Evolutionary conservation across 331 rosid species (phyloP).

Genomic region (Phaseolus coccineus): DNA sequence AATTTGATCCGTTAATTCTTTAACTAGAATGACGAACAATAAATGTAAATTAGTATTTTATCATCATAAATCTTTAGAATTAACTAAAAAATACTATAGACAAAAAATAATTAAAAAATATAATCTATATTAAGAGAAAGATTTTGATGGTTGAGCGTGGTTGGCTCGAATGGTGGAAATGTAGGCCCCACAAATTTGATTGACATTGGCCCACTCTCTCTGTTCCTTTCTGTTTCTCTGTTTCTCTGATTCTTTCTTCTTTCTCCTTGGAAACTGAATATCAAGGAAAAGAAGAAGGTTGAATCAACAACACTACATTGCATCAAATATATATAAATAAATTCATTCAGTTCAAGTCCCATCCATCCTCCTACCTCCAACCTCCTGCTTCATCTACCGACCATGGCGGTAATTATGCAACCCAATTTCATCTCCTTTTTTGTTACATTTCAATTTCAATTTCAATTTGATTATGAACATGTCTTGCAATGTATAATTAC

Average conservation of each 20-base stretch:
- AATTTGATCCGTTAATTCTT: no score
- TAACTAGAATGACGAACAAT: no score
- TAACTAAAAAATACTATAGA: no score
- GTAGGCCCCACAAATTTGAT: neutral
- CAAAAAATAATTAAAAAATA: neutral
- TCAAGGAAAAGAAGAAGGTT: neutral
- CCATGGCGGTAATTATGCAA: neutral
- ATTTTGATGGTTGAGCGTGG: neutral
- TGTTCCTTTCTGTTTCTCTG: no score
- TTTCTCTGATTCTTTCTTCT: neutral
- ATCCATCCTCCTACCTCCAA: neutral
- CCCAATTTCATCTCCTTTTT: neutral
- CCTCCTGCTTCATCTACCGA: neutral
- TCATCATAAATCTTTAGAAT: no score
- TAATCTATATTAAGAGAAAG: neutral
- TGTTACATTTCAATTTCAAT: no score
- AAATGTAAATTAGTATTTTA: no score
- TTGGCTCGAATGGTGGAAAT: neutral
- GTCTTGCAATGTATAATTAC: no score
- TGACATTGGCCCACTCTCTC: neutral
- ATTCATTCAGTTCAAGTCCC: neutral
- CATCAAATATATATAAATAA: no score
- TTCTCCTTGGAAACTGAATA: neutral
- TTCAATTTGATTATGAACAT: neutral
- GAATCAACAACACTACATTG: neutral